phyloP scores from a whole-genome alignment of 106 monocot species.

The Dendrobium chrysotoxum region DNA sequence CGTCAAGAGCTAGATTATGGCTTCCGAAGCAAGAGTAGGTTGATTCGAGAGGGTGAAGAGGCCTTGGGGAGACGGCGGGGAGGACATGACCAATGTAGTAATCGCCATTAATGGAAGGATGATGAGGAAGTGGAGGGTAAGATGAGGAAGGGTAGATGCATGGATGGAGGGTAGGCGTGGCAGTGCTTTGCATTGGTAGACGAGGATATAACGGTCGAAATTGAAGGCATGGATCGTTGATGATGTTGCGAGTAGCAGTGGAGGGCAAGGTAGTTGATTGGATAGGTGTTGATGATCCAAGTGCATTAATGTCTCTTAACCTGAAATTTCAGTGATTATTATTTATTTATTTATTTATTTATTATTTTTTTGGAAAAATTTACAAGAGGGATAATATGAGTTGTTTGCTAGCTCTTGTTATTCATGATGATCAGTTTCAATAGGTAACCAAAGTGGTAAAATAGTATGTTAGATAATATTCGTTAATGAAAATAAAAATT shows the following conservation, averaged over 20 bases:
- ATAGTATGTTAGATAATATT: too few relatives aligned
- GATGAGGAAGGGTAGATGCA: conserved; percentile 17
- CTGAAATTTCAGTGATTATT: conserved; percentile 16
- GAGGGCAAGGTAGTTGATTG: conserved; percentile 32
- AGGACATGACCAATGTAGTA: conserved; percentile 76
- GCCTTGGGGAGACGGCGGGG: conserved; percentile 24
- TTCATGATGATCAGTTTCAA: too few relatives aligned
- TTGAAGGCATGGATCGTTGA: conserved; percentile 44
- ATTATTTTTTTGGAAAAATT: not conserved
- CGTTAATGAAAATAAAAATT: too few relatives aligned
- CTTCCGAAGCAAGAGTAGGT: conserved; percentile 39
- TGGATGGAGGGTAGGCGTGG: conserved; percentile 20
- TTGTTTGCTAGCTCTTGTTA: not conserved
- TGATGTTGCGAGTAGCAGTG: conserved; percentile 10
- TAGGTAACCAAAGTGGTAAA: too few relatives aligned
- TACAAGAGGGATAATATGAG: not conserved
- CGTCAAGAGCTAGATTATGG: conserved; percentile 13
- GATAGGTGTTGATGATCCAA: conserved; percentile 29
- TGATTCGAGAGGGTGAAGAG: conserved; percentile 14
- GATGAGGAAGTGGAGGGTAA: conserved; percentile 20
- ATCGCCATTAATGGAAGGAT: conserved; percentile 26
- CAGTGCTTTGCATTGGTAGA: conserved; percentile 18
- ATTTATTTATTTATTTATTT: too few relatives aligned
- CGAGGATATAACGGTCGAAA: conserved; percentile 63
- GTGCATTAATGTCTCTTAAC: conserved; percentile 41